Evolutionary conservation across 331 rosid genomes (phyloP).

Genomic region (Prunus yedoensis): DNA sequence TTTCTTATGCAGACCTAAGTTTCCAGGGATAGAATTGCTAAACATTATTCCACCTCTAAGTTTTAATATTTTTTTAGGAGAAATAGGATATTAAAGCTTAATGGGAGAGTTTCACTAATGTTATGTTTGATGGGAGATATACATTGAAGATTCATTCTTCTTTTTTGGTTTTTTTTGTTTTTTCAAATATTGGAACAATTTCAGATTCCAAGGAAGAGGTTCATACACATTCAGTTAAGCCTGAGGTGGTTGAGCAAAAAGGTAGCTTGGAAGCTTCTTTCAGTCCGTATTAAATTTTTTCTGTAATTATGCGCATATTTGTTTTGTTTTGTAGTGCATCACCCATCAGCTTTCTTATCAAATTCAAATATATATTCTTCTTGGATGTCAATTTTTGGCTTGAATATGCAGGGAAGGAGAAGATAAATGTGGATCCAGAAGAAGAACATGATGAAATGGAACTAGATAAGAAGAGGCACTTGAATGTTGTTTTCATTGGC

Average conservation of each 20-base stretch:
- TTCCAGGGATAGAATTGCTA: background rate
- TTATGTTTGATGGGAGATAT: background rate
- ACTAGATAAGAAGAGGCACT: conserved; percentile 57
- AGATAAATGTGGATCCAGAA: conserved; percentile 36
- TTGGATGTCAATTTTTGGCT: conserved; percentile 30
- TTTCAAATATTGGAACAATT: conserved; percentile 28
- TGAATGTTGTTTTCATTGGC: conserved; percentile 94
- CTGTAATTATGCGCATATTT: background rate
- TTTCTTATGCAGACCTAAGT: background rate
- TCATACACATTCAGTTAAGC: conserved; percentile 20
- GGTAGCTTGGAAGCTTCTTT: conserved; percentile 36
- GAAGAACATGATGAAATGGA: conserved; percentile 37
- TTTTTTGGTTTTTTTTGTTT: background rate
- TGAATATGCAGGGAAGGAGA: conserved; percentile 49
- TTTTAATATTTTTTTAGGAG: background rate
- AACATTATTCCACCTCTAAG: background rate
- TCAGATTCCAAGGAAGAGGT: conserved; percentile 51
- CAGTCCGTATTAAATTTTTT: background rate
- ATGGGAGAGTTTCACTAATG: background rate
- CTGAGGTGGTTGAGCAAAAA: conserved; percentile 51
- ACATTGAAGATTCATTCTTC: background rate
- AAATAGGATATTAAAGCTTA: no score
- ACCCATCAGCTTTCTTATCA: background rate
- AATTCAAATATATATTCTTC: conserved; percentile 15
- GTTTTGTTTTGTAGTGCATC: conserved; percentile 5